Conservation (phyloP, 2,329 filamentous ascomycete genomes). For the Ophiostoma tasmaniense region DNA sequence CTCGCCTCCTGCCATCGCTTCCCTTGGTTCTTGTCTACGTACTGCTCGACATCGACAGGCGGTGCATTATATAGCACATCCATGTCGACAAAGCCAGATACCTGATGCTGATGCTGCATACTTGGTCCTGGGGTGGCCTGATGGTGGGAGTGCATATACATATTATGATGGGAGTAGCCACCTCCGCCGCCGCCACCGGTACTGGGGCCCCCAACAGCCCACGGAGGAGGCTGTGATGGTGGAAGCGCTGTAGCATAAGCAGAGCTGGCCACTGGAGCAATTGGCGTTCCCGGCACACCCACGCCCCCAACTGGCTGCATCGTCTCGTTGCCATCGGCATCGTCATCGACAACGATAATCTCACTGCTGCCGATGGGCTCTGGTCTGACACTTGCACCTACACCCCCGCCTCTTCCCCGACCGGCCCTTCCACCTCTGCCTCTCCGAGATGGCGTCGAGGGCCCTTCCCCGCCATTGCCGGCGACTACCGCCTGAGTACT, state of each 20-base stretch:
- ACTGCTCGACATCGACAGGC: constrained; percentile 18
- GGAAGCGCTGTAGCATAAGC: not conserved
- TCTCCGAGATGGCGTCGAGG: not conserved
- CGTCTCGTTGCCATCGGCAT: not conserved
- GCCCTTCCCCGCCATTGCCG: constrained; percentile 1
- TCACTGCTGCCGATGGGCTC: not conserved
- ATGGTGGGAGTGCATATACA: not conserved
- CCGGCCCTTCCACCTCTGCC: not conserved
- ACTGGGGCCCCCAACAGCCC: not conserved
- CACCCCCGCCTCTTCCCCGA: not conserved
- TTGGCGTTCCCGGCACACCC: not conserved
- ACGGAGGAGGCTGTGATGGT: not conserved
- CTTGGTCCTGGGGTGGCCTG: not conserved
- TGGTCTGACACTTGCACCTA: not conserved
- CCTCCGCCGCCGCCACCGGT: not conserved
- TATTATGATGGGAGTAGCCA: not conserved
- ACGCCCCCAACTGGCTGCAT: not conserved
- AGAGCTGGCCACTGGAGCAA: not conserved
- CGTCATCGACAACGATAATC: constrained; percentile 3
- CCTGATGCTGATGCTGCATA: not conserved
- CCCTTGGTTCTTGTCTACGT: constrained; percentile 22
- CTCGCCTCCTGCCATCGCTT: constrained; percentile 24
- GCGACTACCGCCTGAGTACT: not conserved
- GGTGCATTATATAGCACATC: constrained; percentile 12
- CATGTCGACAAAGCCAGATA: not conserved